These are phyloP conservation scores for Candida sp. DNA, from an alignment of 1,139 yeast species.

Conservation along the genomic window DNA sequence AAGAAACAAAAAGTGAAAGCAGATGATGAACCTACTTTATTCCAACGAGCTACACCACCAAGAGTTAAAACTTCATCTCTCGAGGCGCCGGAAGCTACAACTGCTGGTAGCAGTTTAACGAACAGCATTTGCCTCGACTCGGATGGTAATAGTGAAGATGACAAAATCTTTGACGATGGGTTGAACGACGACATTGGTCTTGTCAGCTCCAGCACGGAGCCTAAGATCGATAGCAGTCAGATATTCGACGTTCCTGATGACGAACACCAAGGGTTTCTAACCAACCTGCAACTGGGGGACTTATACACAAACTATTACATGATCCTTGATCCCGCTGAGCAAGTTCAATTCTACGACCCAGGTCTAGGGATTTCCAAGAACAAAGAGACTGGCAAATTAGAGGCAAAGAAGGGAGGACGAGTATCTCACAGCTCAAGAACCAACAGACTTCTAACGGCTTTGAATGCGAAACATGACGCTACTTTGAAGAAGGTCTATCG, in stretches of 20 bases:
- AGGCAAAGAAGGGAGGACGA: conserved; percentile 4
- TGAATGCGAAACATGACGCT: not conserved
- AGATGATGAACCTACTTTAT: too few relatives aligned
- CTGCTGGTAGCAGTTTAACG: not conserved
- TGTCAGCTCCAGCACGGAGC: not conserved
- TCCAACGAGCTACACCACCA: not conserved
- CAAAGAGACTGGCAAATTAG: conserved; percentile 6
- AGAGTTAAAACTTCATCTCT: not conserved
- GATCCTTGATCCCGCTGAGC: conserved; percentile 23
- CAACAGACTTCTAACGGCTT: conserved; percentile 1
- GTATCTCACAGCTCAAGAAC: conserved; percentile 8
- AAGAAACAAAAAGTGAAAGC: conserved; percentile 10
- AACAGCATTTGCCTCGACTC: conserved; percentile 1
- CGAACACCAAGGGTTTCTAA: conserved; percentile 30
- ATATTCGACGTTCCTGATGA: conserved; percentile 5
- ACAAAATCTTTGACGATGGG: conserved; percentile 32
- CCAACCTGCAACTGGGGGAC: conserved; percentile 30
- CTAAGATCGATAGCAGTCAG: not conserved
- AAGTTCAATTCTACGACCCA: conserved; percentile 25
- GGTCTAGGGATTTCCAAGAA: conserved; percentile 5
- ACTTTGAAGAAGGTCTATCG: not conserved
- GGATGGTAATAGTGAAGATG: conserved; percentile 17
- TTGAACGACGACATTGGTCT: conserved; percentile 27
- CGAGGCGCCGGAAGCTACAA: too few relatives aligned
- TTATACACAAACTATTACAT: conserved; percentile 39